Conservation (phyloP, 1,284 basidiomycete genomes). For the Rhodotorula sp. region DNA sequence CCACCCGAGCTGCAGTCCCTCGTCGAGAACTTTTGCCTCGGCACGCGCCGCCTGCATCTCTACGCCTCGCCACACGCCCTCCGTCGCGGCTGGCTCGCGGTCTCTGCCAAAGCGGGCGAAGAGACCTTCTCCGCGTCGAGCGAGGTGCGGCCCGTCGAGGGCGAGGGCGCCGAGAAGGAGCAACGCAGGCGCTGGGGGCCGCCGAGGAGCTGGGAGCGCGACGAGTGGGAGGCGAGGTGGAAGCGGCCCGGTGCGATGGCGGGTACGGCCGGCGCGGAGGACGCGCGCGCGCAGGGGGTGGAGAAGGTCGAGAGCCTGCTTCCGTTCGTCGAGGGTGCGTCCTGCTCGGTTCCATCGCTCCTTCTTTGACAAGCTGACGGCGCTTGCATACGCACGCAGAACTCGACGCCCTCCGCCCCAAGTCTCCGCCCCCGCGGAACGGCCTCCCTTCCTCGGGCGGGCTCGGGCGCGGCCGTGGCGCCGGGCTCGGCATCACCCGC, state of each 20-base stretch:
- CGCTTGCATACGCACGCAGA: slow-evolving; percentile 54
- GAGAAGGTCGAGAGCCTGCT: slow-evolving; percentile 13
- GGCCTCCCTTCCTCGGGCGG: slow-evolving; percentile 47
- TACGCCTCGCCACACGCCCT: slow-evolving; percentile 74
- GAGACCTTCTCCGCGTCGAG: neutral
- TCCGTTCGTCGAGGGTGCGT: slow-evolving; percentile 56
- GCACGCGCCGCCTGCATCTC: slow-evolving; percentile 84
- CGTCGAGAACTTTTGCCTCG: slow-evolving; percentile 97
- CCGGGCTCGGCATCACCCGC: slow-evolving; percentile 42
- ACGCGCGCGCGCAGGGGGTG: slow-evolving; percentile 27
- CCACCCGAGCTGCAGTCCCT: slow-evolving; percentile 94
- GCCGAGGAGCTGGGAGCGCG: slow-evolving; percentile 50
- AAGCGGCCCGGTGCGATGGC: neutral
- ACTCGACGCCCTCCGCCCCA: slow-evolving; percentile 81
- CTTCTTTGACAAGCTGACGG: neutral
- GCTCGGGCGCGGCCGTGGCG: slow-evolving; percentile 47
- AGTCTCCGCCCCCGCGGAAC: slow-evolving; percentile 65
- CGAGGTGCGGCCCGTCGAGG: neutral
- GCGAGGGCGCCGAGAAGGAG: neutral
- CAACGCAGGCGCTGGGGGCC: slow-evolving; percentile 21
- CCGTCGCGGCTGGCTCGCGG: slow-evolving; percentile 90
- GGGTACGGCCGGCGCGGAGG: slow-evolving; percentile 41
- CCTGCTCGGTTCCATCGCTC: slow-evolving; percentile 27
- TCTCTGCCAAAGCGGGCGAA: slow-evolving; percentile 58
- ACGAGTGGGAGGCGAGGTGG: slow-evolving; percentile 45